phyloP scores from a whole-genome alignment of 2,329 filamentous ascomycete genomes.

The Neofusicoccum cordaticola region DNA sequence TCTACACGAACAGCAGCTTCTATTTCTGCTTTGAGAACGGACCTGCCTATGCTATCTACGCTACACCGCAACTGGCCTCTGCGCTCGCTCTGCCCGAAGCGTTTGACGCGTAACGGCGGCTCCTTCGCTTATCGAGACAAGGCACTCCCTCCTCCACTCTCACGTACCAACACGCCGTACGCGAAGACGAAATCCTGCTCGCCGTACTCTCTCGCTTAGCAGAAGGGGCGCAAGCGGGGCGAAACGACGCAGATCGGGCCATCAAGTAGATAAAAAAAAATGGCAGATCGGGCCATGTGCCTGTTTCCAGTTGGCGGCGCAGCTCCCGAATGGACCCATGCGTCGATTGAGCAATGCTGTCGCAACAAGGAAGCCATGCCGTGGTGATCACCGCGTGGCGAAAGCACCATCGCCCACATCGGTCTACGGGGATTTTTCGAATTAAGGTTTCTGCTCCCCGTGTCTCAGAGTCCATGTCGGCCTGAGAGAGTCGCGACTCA shows the following conservation, averaged over 20 bases:
- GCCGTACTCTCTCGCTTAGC: not conserved
- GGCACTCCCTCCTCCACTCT: constrained; percentile 8
- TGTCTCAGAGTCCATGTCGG: constrained; percentile 3
- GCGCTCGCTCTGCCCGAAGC: not conserved
- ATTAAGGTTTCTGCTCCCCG: constrained; percentile 7
- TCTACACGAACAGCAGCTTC: not conserved
- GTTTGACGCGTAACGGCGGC: constrained; percentile 2
- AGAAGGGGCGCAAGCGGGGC: not conserved
- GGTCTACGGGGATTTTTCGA: not conserved
- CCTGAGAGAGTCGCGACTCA: not conserved
- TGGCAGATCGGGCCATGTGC: not conserved
- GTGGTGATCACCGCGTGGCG: not conserved
- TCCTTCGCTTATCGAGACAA: constrained; percentile 15
- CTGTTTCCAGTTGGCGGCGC: not conserved
- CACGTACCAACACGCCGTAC: not conserved
- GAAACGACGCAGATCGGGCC: constrained; percentile 3
- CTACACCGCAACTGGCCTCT: not conserved
- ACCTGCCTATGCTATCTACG: not conserved
- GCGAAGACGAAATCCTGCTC: not conserved
- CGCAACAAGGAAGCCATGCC: not conserved
- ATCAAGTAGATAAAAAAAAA: not conserved
- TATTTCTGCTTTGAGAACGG: not conserved
- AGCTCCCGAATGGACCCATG: not conserved
- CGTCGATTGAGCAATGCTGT: constrained; percentile 14
- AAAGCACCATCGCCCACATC: not conserved